A percentile compares a stretch with the other conserved stretches of the same genome.
These are phyloP conservation scores for Colletotrichum australisinense DNA, from an alignment of 2,329 filamentous ascomycete genomes.

Conservation along the genomic window DNA sequence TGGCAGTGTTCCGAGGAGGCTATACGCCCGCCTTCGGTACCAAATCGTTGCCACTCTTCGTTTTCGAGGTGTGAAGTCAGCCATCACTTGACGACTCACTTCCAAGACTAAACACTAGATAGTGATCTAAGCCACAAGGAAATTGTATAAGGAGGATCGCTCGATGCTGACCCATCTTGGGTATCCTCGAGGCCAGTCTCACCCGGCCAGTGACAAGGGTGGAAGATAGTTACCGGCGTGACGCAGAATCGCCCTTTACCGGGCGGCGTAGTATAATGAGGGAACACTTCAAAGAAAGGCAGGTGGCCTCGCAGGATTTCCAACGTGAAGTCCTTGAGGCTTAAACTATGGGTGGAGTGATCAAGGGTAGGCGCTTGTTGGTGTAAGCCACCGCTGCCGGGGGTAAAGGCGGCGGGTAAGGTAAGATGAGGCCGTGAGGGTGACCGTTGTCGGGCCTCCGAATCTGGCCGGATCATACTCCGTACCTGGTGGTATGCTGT, in stretches of 20 bases:
- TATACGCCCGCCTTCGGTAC: neutral
- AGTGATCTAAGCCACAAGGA: neutral
- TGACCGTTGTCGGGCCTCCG: neutral
- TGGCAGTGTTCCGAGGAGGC: neutral
- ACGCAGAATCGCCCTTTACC: neutral
- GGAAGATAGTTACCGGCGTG: neutral
- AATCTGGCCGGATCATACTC: neutral
- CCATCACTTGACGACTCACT: neutral
- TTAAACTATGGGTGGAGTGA: neutral
- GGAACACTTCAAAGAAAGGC: neutral
- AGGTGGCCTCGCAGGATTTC: neutral
- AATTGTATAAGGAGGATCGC: neutral
- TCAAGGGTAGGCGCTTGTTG: neutral
- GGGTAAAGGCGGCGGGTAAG: neutral
- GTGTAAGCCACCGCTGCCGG: neutral
- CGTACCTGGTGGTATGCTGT: neutral
- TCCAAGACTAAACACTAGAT: no score
- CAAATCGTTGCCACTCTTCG: neutral
- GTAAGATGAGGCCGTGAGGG: neutral
- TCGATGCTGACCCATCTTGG: neutral
- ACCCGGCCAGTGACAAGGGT: neutral
- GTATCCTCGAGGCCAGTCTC: neutral
- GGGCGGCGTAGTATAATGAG: neutral
- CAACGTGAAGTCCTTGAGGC: neutral
- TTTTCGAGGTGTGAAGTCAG: neutral